These are phyloP conservation scores for Tilletiaria anomala DNA, from an alignment of 1,284 basidiomycete genomes.

Conservation along the genomic window DNA sequence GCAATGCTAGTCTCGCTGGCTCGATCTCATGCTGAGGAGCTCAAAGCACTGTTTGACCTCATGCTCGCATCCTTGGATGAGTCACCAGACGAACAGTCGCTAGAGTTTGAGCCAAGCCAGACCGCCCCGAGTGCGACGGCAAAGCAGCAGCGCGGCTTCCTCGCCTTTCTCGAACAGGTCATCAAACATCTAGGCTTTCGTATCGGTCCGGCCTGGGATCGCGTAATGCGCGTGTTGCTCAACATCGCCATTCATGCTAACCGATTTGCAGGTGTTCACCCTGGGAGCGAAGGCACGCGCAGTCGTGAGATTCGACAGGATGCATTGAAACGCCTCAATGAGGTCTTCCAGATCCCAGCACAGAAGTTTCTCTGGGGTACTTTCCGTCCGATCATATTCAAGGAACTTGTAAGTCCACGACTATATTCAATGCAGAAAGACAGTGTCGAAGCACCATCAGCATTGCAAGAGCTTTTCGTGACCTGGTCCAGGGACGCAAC, in stretches of 20 bases:
- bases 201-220: constrained; percentile 18
- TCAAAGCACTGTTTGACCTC: constrained; percentile 64
- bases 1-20: constrained; percentile 63
- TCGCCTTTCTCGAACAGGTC: constrained; percentile 28
- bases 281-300: constrained; percentile 3
- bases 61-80: constrained; percentile 68
- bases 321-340: constrained; percentile 69
- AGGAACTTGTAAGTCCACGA: constrained; percentile 65
- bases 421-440: constrained; percentile 61
- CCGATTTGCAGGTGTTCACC: background rate
- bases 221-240: constrained; percentile 19
- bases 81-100: no score
- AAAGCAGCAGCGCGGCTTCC: constrained; percentile 40
- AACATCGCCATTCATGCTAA: constrained; percentile 25
- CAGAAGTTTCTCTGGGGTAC: constrained; percentile 57
- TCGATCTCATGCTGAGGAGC: constrained; percentile 58
- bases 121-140: no score
- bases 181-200: constrained; percentile 26
- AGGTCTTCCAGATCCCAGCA: constrained; percentile 57
- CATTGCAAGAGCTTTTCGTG: constrained; percentile 71
- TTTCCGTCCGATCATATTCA: constrained; percentile 57
- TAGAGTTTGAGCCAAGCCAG: no score
- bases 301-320: constrained; percentile 54
- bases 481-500: constrained; percentile 59
- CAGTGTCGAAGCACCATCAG: constrained; percentile 82